Percentiles rank a stretch among this genome's conserved stretches.
These are phyloP conservation scores for Setaria viridis DNA, from an alignment of 202 grass and related monocot species.

Conservation along the genomic window DNA sequence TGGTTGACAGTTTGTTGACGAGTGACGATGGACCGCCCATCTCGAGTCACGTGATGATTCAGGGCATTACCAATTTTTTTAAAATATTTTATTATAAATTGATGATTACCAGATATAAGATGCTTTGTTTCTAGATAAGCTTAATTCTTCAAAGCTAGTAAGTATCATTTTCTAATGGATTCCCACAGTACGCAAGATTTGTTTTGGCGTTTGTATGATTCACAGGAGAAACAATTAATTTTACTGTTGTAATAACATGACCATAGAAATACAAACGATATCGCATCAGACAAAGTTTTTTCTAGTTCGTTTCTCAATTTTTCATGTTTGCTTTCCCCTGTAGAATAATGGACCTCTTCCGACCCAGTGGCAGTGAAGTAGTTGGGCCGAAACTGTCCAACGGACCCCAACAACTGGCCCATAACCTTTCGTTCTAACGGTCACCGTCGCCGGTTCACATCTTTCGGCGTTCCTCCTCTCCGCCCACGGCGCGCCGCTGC, in stretches of 20 bases:
- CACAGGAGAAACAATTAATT: not conserved
- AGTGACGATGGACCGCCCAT: not conserved
- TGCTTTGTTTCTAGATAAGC: not conserved
- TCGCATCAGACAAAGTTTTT: not conserved
- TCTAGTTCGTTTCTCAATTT: not conserved
- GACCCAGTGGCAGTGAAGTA: not conserved
- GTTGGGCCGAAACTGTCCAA: not conserved
- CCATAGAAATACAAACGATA: not conserved
- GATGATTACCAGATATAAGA: not conserved
- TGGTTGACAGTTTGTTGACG: not conserved
- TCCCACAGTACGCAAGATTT: not conserved
- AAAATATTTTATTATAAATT: not conserved
- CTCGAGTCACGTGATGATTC: not conserved
- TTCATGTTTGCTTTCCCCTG: not conserved
- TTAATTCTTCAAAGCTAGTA: not conserved
- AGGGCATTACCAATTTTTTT: not conserved
- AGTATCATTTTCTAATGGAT: not conserved
- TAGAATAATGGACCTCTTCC: not conserved
- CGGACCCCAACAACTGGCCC: not conserved
- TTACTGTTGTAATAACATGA: not conserved
- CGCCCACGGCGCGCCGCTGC: not conserved
- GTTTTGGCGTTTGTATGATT: not conserved
- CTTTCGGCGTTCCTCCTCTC: not conserved
- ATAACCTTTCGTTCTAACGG: not conserved
- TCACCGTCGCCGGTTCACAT: not conserved